A percentile compares a stretch with the other conserved stretches of the same genome.
These are phyloP conservation scores for Trichomonas tenax DNA, from an alignment of 208 protist species.

Conservation along the genomic window DNA sequence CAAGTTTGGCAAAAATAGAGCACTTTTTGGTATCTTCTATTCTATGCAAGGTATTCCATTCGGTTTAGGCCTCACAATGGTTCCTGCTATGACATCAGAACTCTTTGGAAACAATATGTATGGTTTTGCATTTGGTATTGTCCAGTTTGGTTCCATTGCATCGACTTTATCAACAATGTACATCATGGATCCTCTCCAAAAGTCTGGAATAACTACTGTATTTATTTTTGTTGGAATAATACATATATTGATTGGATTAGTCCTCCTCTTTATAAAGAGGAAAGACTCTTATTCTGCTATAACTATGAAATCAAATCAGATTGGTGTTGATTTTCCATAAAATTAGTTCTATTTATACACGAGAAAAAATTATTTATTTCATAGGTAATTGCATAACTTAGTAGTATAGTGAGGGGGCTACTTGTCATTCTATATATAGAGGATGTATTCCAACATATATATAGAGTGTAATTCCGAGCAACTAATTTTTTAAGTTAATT, in stretches of 20 bases:
- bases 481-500: too few species aligned
- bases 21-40: neutral
- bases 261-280: too few species aligned
- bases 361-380: too few species aligned
- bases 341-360: too few species aligned
- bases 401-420: too few species aligned
- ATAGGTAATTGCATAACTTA: too few species aligned
- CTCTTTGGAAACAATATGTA: neutral
- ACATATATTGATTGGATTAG: neutral
- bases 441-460: too few species aligned
- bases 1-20: neutral
- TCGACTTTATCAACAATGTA: neutral
- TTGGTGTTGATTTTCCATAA: too few species aligned
- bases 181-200: neutral
- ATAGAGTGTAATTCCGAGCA: too few species aligned
- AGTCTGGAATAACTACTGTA: neutral
- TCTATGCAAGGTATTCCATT: neutral
- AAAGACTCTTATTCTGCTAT: too few species aligned
- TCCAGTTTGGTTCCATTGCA: neutral
- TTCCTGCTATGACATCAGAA: neutral
- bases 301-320: too few species aligned
- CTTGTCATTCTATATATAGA: too few species aligned
- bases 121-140: neutral
- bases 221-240: neutral
- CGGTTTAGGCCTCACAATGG: neutral